Evolutionary conservation across 805 yeast genomes (phyloP).

Genomic region (Cyberlindnera subsufficiens): DNA sequence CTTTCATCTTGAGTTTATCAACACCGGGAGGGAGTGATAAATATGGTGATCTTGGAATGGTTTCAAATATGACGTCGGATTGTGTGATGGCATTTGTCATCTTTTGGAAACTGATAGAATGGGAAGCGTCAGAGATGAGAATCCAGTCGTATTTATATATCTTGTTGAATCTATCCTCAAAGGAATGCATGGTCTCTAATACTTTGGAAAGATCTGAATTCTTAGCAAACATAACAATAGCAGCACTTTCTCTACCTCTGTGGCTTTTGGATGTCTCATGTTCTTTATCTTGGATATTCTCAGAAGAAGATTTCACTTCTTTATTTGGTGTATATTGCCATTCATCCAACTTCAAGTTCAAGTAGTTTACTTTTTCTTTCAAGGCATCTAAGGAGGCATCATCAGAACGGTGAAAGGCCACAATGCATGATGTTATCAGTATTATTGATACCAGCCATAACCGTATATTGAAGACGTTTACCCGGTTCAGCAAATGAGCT

Average conservation of each 20-base stretch:
- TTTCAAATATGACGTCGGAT: constrained; percentile 54
- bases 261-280: not conserved
- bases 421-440: not conserved
- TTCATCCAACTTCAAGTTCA: not conserved
- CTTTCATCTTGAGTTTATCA: constrained; percentile 6
- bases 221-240: constrained; percentile 62
- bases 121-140: constrained; percentile 60
- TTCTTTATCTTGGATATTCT: too few relatives aligned
- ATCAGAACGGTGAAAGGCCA: not conserved
- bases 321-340: not conserved
- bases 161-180: constrained; percentile 62
- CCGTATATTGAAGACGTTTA: too few relatives aligned
- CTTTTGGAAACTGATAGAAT: constrained; percentile 44
- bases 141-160: constrained; percentile 68
- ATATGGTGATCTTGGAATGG: constrained; percentile 39
- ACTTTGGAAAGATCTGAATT: constrained; percentile 53
- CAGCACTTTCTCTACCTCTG: constrained; percentile 30
- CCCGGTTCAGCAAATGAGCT: too few relatives aligned
- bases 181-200: constrained; percentile 50
- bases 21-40: constrained; percentile 35
- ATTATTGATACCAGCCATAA: too few relatives aligned
- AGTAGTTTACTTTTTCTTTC: not conserved
- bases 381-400: not conserved
- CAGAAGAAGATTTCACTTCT: not conserved
- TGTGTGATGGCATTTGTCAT: constrained; percentile 40